These are phyloP conservation scores for Candida morakotiae DNA, from an alignment of 805 yeast species.

Conservation along the genomic window DNA sequence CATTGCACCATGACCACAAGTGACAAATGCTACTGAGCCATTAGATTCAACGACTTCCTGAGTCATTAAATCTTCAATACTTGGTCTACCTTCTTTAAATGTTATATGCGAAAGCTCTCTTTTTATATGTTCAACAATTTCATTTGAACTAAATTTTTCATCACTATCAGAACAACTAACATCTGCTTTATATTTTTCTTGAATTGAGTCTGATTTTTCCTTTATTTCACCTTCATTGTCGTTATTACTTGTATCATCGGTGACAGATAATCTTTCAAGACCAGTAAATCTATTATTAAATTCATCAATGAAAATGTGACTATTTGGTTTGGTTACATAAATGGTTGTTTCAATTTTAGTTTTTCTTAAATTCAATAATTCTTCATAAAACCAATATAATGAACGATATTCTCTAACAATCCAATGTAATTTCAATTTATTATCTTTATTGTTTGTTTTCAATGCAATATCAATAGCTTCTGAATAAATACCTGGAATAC, in stretches of 20 bases:
- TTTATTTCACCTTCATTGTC: neutral
- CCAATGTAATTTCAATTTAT: slow-evolving; percentile 53
- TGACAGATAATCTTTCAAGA: neutral
- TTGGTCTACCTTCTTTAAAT: slow-evolving; percentile 47
- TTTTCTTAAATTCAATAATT: slow-evolving; percentile 22
- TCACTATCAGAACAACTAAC: neutral
- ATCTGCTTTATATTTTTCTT: slow-evolving; percentile 1
- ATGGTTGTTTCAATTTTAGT: slow-evolving; percentile 22
- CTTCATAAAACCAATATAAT: slow-evolving; percentile 45
- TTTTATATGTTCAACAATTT: slow-evolving; percentile 7
- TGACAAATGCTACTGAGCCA: slow-evolving; percentile 48
- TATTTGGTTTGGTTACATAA: slow-evolving; percentile 27
- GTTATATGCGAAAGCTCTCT: slow-evolving; percentile 26
- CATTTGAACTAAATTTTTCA: neutral
- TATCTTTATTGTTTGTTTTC: slow-evolving; percentile 7
- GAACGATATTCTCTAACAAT: slow-evolving; percentile 49
- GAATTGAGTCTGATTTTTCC: neutral
- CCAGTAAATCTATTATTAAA: neutral
- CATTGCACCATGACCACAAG: slow-evolving; percentile 62
- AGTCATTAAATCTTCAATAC: slow-evolving; percentile 33
- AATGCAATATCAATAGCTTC: slow-evolving; percentile 29
- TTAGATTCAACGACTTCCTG: slow-evolving; percentile 30
- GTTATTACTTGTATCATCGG: neutral
- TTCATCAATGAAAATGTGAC: neutral
- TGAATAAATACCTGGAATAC: slow-evolving; percentile 56